phyloP scores from a whole-genome alignment of 2,329 filamentous ascomycete genomes.

The Coniochaeta prunicola region DNA sequence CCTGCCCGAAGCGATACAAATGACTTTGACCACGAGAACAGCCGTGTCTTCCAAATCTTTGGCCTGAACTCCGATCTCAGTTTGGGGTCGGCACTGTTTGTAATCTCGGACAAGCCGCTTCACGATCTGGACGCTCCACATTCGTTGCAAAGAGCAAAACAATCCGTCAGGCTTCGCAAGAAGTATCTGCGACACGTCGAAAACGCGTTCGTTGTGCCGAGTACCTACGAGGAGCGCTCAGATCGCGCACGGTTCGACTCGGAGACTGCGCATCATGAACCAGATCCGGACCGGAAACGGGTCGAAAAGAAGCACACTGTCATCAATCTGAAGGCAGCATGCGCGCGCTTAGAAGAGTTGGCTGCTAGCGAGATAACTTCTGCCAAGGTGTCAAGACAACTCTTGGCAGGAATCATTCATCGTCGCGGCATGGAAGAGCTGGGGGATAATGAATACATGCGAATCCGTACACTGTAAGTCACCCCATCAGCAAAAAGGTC shows the following conservation, averaged over 20 bases:
- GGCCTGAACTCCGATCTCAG: constrained; percentile 6
- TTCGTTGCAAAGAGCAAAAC: constrained; percentile 10
- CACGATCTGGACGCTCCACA: neutral
- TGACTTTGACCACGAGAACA: neutral
- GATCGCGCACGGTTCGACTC: neutral
- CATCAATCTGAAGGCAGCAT: neutral
- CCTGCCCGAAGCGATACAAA: neutral
- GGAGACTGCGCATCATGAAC: neutral
- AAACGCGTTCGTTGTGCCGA: constrained; percentile 24
- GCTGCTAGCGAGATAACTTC: neutral
- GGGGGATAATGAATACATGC: neutral
- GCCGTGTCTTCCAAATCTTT: constrained; percentile 10
- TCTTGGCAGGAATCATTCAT: neutral
- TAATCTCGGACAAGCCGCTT: neutral
- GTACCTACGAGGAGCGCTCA: constrained; percentile 18
- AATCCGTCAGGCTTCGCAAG: constrained; percentile 3
- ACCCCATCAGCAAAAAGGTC: neutral
- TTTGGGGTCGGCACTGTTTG: constrained; percentile 8
- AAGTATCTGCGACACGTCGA: constrained; percentile 14
- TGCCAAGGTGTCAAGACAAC: neutral
- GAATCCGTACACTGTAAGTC: neutral
- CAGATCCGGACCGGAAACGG: neutral
- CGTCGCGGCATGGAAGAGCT: neutral
- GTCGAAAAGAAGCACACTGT: neutral
- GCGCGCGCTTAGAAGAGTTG: neutral